Base-by-base conservation (phyloP, 805 yeast genomes). In the Candida alai region DNA sequence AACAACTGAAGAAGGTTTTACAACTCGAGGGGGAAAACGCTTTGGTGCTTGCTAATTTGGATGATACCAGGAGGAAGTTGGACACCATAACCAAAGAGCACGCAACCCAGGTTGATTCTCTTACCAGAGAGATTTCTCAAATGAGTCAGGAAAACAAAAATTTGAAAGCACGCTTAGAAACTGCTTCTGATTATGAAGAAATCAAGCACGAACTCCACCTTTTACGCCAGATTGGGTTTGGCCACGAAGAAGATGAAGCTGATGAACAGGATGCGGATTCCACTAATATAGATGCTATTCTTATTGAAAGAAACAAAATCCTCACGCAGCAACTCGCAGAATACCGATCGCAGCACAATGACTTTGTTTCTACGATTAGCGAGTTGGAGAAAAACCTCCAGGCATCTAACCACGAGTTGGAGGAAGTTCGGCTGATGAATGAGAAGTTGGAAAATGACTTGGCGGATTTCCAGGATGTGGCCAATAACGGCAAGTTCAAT, bases 151-250 rank as follows among this genome's bases (percentile, higher is more conserved):
- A 83, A 51, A 55, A 75, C 17, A 64, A 62, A 7, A 51, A 54
- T 4, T 60, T 84, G 43, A 74, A 73, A 47, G 59, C 61, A 17
- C 72, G 74, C 36, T 51, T 82, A 28, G 60, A 62, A 3, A 55
- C 63, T 20, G 74, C 78, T 33, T 60, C 70, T 2, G 96, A 88
- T 52, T 88, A 89, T 56, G 88, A 84, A 34, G 88, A 85, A 41
- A 54, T 88, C 30, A 87, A 86, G 53, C 73, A 76, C 32, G 96
- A 89, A 49, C 63, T 89, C 43, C 73, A 71, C 13, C 73, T 87
- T 17, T 54, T 88, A 40, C 78, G 82, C 51, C 79, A 80, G 42
- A 80, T 87, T 24, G 86, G 84, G 48, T 83, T 87, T 58, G 89
- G 89, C 3, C 58, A 43, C 16, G 62, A 61, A 20, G 64, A 60